Evolutionary conservation across 2,329 filamentous ascomycete genomes (phyloP).

Genomic region (Calonectria leucothoes): DNA sequence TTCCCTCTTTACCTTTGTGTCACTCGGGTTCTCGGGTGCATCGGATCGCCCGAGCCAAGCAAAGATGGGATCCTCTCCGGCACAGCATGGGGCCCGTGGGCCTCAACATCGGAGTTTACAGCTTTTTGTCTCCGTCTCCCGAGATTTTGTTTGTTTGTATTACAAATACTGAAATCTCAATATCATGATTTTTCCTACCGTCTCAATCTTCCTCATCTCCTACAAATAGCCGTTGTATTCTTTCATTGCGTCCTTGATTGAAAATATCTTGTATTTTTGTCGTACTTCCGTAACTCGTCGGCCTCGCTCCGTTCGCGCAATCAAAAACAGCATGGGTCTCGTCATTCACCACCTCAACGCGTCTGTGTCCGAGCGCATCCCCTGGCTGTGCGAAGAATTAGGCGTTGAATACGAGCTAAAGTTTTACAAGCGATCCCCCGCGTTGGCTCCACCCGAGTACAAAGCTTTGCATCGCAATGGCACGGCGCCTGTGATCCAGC

Average conservation of each 20-base stretch:
- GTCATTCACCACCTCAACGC: conserved; percentile 64
- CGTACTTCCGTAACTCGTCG: background rate
- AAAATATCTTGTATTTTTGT: background rate
- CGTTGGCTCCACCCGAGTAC: conserved; percentile 35
- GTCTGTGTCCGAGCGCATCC: conserved; percentile 73
- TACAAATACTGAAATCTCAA: background rate
- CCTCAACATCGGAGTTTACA: background rate
- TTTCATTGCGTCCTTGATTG: background rate
- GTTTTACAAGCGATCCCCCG: conserved; percentile 29
- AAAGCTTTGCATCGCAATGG: conserved; percentile 58
- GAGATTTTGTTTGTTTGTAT: background rate
- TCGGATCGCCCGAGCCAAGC: too few species aligned
- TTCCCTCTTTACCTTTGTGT: too few species aligned
- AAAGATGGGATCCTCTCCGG: too few species aligned
- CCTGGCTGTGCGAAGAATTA: conserved; percentile 75
- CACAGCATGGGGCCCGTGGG: background rate
- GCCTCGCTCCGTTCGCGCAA: background rate
- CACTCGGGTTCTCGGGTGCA: background rate
- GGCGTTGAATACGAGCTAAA: conserved; percentile 59
- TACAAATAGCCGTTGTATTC: background rate
- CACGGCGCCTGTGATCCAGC: conserved; percentile 70
- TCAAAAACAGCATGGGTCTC: conserved; percentile 41
- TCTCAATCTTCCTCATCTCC: background rate
- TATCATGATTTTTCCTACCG: background rate
- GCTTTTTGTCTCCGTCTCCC: background rate